Percentiles rank a stretch among this genome's conserved stretches.
Conservation (phyloP, 192 early-diverging fungal genomes). For the Coemansia nantahalensis region DNA sequence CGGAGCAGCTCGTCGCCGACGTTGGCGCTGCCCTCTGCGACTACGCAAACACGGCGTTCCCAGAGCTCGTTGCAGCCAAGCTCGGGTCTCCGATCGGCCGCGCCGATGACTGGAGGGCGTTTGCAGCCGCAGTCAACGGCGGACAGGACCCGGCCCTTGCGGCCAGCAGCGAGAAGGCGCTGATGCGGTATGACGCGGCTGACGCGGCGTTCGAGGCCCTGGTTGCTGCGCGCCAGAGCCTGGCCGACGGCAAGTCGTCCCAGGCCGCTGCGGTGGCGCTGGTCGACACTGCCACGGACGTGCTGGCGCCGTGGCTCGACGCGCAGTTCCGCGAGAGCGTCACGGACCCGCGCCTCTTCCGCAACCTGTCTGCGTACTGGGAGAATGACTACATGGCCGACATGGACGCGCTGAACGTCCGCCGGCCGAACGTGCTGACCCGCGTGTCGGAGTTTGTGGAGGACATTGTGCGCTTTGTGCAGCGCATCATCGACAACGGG, state of each 20-base stretch:
- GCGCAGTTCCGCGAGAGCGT: constrained; percentile 57
- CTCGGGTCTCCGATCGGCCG: constrained; percentile 47
- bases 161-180: constrained; percentile 65
- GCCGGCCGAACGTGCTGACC: constrained; percentile 82
- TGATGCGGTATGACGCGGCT: constrained; percentile 69
- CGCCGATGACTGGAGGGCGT: constrained; percentile 59
- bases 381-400: constrained; percentile 91
- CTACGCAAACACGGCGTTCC: constrained; percentile 62
- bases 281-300: constrained; percentile 24
- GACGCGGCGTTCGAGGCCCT: constrained; percentile 30
- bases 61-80: constrained; percentile 52
- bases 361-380: constrained; percentile 90
- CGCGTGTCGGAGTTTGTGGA: constrained; percentile 97
- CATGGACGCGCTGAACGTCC: constrained; percentile 88
- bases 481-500: constrained; percentile 92
- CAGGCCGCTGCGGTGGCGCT: constrained; percentile 48
- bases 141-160: constrained; percentile 39
- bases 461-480: constrained; percentile 86
- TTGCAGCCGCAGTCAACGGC: constrained; percentile 53
- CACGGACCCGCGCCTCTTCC: constrained; percentile 88
- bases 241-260: constrained; percentile 23
- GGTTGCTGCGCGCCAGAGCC: constrained; percentile 7
- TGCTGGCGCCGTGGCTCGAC: constrained; percentile 48
- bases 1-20: constrained; percentile 54
- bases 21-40: constrained; percentile 60